Conservation (phyloP, 805 yeast genomes). For the Metschnikowia gelsemii region DNA sequence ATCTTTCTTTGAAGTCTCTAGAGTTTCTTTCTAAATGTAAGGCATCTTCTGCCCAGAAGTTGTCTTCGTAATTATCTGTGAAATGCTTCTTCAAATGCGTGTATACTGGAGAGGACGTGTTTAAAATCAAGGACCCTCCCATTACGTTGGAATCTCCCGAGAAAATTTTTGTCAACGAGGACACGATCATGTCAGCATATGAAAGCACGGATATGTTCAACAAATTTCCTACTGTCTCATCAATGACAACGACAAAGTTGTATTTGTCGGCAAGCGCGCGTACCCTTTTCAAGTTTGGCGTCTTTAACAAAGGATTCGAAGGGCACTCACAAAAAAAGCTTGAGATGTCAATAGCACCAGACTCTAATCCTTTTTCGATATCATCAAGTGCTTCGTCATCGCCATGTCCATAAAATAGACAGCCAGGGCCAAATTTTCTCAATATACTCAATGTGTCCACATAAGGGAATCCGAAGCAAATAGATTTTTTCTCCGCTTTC, state of each 20-base stretch:
- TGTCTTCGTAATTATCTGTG: conserved; percentile 59
- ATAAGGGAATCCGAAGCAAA: conserved; percentile 95
- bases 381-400: conserved; percentile 67
- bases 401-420: conserved; percentile 80
- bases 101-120: conserved; percentile 59
- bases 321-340: conserved; percentile 92
- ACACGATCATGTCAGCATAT: conserved; percentile 81
- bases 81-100: conserved; percentile 48
- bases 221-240: conserved; percentile 93
- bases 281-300: conserved; percentile 72
- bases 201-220: conserved; percentile 78
- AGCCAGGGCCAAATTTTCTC: conserved; percentile 89
- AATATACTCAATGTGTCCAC: conserved; percentile 87
- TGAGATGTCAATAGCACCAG: conserved; percentile 57
- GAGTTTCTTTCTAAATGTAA: conserved; percentile 89
- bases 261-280: conserved; percentile 64
- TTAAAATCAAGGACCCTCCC: conserved; percentile 87
- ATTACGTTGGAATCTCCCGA: conserved; percentile 94
- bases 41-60: conserved; percentile 92
- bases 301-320: conserved; percentile 84
- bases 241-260: conserved; percentile 79
- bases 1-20: conserved; percentile 76
- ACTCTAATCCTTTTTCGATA: conserved; percentile 57
- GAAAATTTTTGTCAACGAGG: conserved; percentile 88
- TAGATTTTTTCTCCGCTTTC: conserved; percentile 53